These are phyloP conservation scores for Neofusicoccum ribis DNA, from an alignment of 2,329 filamentous ascomycete genomes.

Conservation along the genomic window DNA sequence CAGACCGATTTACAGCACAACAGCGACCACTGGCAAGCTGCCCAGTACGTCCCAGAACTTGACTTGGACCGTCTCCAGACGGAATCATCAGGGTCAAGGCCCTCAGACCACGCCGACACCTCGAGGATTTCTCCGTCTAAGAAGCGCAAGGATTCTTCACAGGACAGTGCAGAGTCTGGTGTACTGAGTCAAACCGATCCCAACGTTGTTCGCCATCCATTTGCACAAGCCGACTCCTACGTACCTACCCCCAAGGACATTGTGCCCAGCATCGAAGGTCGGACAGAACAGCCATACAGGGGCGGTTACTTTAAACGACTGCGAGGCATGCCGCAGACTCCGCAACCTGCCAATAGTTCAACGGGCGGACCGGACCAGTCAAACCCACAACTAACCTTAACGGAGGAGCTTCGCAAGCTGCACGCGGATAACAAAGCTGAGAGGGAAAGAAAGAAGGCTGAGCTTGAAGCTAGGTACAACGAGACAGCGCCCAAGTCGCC, in stretches of 20 bases:
- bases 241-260: not conserved
- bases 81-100: not conserved
- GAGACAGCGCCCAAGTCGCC: not conserved
- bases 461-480: not conserved
- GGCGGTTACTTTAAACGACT: not conserved
- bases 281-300: not conserved
- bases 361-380: not conserved
- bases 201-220: not conserved
- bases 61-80: not conserved
- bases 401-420: not conserved
- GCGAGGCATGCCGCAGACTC: slow-evolving; percentile 1
- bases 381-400: not conserved
- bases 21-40: not conserved
- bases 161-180: not conserved
- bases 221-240: not conserved
- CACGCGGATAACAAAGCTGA: not conserved
- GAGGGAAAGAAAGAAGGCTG: slow-evolving; percentile 2
- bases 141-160: slow-evolving; percentile 6
- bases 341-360: not conserved
- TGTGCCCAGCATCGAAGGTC: not conserved
- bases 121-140: not conserved
- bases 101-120: not conserved
- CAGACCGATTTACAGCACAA: not conserved
- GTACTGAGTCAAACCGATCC: not conserved
- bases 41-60: not conserved